Conservation (phyloP, 805 yeast species). For the Candida germanica region DNA sequence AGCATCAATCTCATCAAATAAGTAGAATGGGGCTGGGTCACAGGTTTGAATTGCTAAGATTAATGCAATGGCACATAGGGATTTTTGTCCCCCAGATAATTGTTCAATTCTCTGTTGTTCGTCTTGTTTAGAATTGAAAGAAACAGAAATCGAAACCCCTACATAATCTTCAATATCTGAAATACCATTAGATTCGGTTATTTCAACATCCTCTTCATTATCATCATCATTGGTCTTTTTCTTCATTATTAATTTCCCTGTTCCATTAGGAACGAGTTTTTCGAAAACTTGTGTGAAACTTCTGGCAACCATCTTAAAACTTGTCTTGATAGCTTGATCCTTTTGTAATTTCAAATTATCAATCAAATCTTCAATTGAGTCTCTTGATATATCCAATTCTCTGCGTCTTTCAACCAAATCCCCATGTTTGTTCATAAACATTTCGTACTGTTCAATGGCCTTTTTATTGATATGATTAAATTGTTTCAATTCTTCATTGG, state of each 20-base stretch:
- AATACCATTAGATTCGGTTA: constrained; percentile 3
- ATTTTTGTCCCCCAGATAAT: constrained; percentile 94
- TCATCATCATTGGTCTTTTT: constrained; percentile 22
- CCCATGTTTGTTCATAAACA: constrained; percentile 69
- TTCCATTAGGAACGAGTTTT: constrained; percentile 78
- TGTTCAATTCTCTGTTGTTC: constrained; percentile 89
- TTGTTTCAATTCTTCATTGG: constrained; percentile 55
- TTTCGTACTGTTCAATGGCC: constrained; percentile 79
- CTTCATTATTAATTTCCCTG: constrained; percentile 70
- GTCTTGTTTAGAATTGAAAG: constrained; percentile 81
- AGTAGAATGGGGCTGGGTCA: constrained; percentile 95
- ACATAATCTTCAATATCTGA: constrained; percentile 52
- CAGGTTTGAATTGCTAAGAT: constrained; percentile 91
- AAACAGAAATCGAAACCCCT: constrained; percentile 84
- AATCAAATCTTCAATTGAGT: constrained; percentile 71
- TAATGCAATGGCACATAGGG: constrained; percentile 92
- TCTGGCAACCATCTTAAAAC: constrained; percentile 72
- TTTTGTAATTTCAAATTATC: constrained; percentile 70
- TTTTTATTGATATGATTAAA: constrained; percentile 82
- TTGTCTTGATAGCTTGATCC: constrained; percentile 73
- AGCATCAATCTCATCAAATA: constrained; percentile 96
- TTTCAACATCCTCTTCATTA: constrained; percentile 12
- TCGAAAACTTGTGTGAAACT: constrained; percentile 76
- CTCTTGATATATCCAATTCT: constrained; percentile 68
- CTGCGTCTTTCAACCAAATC: constrained; percentile 60